Evolutionary conservation across 768 basidiomycete species (phyloP), one percentile per base, ranked within the genome.

Genomic region (Leccinellum albellum): DNA sequence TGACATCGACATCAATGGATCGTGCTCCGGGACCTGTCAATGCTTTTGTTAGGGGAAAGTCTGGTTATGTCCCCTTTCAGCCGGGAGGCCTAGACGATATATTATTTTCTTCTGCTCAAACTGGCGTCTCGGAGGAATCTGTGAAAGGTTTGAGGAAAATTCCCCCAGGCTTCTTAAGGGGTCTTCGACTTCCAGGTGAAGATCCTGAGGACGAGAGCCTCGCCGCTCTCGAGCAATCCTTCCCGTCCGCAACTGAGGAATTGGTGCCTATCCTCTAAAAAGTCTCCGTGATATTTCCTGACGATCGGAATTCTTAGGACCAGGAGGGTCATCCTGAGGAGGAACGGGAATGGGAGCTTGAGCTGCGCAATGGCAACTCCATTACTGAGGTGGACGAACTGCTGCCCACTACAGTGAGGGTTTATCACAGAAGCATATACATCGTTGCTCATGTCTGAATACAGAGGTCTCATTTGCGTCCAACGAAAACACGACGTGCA

Each of bases 1-100:
- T 91, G 4, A 91, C 87, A 2, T 97, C 94, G 12, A 93, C 91
- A 2, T 91, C 91, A 28, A 73, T 95, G 57, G 83, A 88, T 59
- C 84, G 96, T 50, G 89, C 91, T 3, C 95, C 94, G 8, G 92
- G 86, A 14, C 82, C 88, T 0, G 80, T 79, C 56, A 80, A 83
- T 53, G 87, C 83, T 54, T 98, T 98, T 72, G 94, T 98, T 20
- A 79, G 95, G 56, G 97, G 97, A 46, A 97, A 96, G 73, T 89
- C 94, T 21, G 89, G 89, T 45, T 85, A 95, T 73, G 84, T 95
- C 9, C 97, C 97, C 1, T 98, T 98, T 73, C 82, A 86, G 75
- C 97, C 97, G 6, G 97, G 97, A 47, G 97, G 97, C 3, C 76
- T 98, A 10, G 93, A 92, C 44, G 86, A 87, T 61, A 75, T 78